Evolutionary conservation across 164 flowering plant species (phyloP).

Genomic region (Tetrastigma voinierianum): DNA sequence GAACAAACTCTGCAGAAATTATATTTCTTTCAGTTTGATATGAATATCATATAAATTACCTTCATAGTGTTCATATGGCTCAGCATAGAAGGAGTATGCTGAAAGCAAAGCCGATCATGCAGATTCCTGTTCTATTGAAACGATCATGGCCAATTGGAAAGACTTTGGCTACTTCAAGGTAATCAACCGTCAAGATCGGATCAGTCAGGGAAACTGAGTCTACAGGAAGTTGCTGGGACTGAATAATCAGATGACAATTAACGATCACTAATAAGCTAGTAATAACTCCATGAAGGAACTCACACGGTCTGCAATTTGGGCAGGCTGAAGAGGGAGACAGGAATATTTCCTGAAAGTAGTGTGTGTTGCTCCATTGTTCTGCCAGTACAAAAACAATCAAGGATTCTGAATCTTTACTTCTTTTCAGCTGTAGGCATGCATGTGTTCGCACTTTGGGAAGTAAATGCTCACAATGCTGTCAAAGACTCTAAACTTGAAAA

Average conservation of each 20-base stretch:
- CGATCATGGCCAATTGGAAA: constrained; percentile 41
- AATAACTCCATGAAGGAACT: no score
- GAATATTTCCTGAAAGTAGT: constrained; percentile 48
- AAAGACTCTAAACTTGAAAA: constrained; percentile 43
- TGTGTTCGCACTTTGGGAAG: no score
- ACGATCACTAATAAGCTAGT: no score
- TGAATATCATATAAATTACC: no score
- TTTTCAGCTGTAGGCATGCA: no score
- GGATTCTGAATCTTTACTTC: no score
- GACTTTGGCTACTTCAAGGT: constrained; percentile 29
- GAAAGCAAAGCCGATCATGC: no score
- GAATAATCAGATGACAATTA: no score
- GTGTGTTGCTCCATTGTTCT: constrained; percentile 38
- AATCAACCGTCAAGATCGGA: constrained; percentile 27
- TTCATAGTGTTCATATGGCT: constrained; percentile 12
- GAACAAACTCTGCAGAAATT: no score
- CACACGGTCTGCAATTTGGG: constrained; percentile 55
- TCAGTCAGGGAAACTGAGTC: constrained; percentile 41
- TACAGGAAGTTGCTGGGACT: neutral
- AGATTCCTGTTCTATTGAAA: constrained; percentile 36
- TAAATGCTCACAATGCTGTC: constrained; percentile 50
- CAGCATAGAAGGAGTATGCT: no score
- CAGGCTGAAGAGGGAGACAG: constrained; percentile 38
- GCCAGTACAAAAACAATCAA: no score
- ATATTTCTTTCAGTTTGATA: no score